Base-by-base conservation (phyloP, 2,329 filamentous ascomycete genomes). In the Xylogone sp. region DNA sequence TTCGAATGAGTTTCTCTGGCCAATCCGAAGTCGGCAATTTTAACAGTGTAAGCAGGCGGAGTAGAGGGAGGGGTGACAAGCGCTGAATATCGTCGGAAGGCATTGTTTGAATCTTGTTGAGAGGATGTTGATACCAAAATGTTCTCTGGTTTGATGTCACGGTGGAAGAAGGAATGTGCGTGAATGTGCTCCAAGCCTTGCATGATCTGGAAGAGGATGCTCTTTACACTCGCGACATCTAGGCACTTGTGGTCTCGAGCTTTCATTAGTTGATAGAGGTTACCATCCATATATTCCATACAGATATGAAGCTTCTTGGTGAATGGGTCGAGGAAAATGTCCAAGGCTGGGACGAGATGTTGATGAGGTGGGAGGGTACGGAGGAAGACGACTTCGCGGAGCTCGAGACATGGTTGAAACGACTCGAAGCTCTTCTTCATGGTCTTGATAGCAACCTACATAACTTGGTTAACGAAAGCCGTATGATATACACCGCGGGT, bases 241-340 rank as follows among this genome's bases (percentile, higher is more conserved):
- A 99, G 79, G 57, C 79, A 87, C 71, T 97, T 97, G 77, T 97
- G 93, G 61, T 99, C 94, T 54, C 94, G 84, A 48, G 94, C 87
- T 75, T 99, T 99, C 94, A 99, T 99, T 57, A 99, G 75, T 71
- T 99, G 94, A 71, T 99, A 99, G 1, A 99, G 79, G 70, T 99
- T 99, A 47, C 94, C 94, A 69, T 99, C 94, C 94, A 99, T 99
- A 72, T 96, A 97, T 74, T 99, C 94, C 94, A 99, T 99, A 66
- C 83, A 86, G 60, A 99, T 99, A 71, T 99, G 94, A 43, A 99
- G 84, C 73, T 97, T 96, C 75, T 92, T 95, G 73, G 82, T 96
- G 69, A 90, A 88, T 0, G 94, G 94, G 66, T 99, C 94, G 64
- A 99, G 83, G 72, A 99, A 99, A 65, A 99, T 99, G 72, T 99